Evolutionary conservation across 345 rosid genomes (phyloP).

Genomic region (thale cress (Arabidopsis thaliana)): DNA sequence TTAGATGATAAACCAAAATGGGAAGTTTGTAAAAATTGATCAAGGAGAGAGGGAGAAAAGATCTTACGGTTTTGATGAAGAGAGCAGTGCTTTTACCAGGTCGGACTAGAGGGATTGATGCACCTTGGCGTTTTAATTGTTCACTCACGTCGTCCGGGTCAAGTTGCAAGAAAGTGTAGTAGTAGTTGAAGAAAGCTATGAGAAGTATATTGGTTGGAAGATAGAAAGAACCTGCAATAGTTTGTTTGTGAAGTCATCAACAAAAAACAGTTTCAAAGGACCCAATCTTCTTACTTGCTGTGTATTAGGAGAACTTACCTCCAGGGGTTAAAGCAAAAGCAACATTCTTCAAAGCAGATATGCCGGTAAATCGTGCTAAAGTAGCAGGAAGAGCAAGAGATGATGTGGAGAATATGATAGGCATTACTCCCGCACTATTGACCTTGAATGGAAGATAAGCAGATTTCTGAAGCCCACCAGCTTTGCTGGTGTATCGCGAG

Average conservation of each 20-base stretch:
- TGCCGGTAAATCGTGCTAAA: conserved; percentile 87
- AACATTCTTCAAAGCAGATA: conserved; percentile 78
- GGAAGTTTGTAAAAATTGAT: background rate
- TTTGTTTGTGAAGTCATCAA: conserved; percentile 4
- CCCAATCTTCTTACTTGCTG: background rate
- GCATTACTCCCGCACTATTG: conserved; percentile 97
- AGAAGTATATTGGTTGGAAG: conserved; percentile 87
- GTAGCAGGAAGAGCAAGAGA: conserved; percentile 96
- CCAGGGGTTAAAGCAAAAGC: conserved; percentile 91
- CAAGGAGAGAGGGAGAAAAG: background rate
- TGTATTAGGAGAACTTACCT: conserved; percentile 51
- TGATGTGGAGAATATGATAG: conserved; percentile 96
- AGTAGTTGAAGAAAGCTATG: conserved; percentile 98
- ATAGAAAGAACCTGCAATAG: conserved; percentile 80
- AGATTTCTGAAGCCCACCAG: conserved; percentile 86
- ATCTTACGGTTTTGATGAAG: conserved; percentile 78
- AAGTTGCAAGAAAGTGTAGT: conserved; percentile 95
- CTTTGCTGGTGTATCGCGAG: conserved; percentile 81
- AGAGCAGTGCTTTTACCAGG: conserved; percentile 96
- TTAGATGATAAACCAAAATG: conserved; percentile 3
- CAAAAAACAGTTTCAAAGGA: conserved; percentile 9
- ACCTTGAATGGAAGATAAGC: conserved; percentile 98
- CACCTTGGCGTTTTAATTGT: conserved; percentile 97
- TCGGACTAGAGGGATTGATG: conserved; percentile 89
- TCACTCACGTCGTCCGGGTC: conserved; percentile 99